phyloP scores from a whole-genome alignment of 2,329 filamentous ascomycete genomes.

The Tothia fuscella region DNA sequence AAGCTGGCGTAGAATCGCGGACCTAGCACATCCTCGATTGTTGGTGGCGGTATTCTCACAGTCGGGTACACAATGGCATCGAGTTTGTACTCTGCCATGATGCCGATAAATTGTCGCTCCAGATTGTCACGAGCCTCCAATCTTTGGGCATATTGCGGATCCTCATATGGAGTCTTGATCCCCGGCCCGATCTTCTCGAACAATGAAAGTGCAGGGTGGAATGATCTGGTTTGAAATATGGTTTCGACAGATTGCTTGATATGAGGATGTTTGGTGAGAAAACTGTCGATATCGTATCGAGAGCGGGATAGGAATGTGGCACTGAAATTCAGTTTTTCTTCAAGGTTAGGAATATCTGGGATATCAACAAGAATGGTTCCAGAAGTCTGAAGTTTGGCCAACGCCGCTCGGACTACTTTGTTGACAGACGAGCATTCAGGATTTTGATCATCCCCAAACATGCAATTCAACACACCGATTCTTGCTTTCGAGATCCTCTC shows the following conservation, averaged over 20 bases:
- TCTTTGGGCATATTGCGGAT: slow-evolving; percentile 19
- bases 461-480: slow-evolving; percentile 16
- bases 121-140: slow-evolving; percentile 18
- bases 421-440: slow-evolving; percentile 12
- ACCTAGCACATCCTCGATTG: slow-evolving; percentile 20
- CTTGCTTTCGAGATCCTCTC: neutral
- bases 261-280: slow-evolving; percentile 13
- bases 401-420: slow-evolving; percentile 11
- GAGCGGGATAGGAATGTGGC: slow-evolving; percentile 16
- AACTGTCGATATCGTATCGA: slow-evolving; percentile 18
- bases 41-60: slow-evolving; percentile 19
- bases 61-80: slow-evolving; percentile 24
- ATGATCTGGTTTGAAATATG: slow-evolving; percentile 13
- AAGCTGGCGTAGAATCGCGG: slow-evolving; percentile 19
- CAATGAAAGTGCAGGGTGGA: slow-evolving; percentile 16
- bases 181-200: slow-evolving; percentile 17
- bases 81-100: slow-evolving; percentile 21
- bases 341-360: slow-evolving; percentile 16
- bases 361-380: slow-evolving; percentile 16
- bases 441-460: slow-evolving; percentile 14
- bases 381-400: slow-evolving; percentile 11
- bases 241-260: slow-evolving; percentile 15
- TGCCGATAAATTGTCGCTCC: slow-evolving; percentile 19
- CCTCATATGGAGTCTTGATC: slow-evolving; percentile 15
- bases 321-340: slow-evolving; percentile 13